Percentiles rank a stretch among this genome's conserved stretches.
Conservation (phyloP, 2,329 filamentous ascomycete species). For the Arthrobotrys sphaeroides region DNA sequence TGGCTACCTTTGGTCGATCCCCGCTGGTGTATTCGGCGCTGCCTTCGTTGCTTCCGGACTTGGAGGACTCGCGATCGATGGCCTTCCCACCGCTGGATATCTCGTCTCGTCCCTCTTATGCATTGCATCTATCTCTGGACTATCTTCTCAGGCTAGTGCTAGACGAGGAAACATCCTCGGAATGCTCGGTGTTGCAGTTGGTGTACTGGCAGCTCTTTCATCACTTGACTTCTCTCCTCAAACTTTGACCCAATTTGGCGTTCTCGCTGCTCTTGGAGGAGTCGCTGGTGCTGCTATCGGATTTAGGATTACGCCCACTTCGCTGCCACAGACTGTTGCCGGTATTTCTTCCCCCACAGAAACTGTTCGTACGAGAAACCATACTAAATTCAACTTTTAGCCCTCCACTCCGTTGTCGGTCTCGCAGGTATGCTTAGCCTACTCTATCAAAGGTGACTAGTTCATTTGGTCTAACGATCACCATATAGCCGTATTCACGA, state of each 20-base stretch:
- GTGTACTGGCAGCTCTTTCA: slow-evolving; percentile 81
- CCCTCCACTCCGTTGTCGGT: slow-evolving; percentile 88
- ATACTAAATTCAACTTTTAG: slow-evolving; percentile 59
- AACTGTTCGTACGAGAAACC: background rate
- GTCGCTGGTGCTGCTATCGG: slow-evolving; percentile 75
- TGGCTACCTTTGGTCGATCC: slow-evolving; percentile 84
- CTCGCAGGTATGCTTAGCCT: slow-evolving; percentile 67
- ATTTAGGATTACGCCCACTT: slow-evolving; percentile 85
- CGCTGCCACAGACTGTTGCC: slow-evolving; percentile 84
- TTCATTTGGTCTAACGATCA: too few species aligned
- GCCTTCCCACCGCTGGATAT: slow-evolving; percentile 86
- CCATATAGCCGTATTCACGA: slow-evolving; percentile 89
- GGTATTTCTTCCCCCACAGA: background rate
- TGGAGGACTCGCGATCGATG: slow-evolving; percentile 75
- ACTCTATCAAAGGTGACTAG: background rate
- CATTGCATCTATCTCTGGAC: slow-evolving; percentile 80
- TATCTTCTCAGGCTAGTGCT: slow-evolving; percentile 83
- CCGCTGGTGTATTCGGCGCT: slow-evolving; percentile 78
- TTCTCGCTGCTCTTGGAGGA: slow-evolving; percentile 75
- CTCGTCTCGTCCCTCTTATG: slow-evolving; percentile 84
- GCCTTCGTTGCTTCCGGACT: slow-evolving; percentile 82
- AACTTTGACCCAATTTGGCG: slow-evolving; percentile 81
- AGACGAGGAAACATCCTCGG: slow-evolving; percentile 86
- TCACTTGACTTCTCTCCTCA: slow-evolving; percentile 83
- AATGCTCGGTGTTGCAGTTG: slow-evolving; percentile 83